phyloP scores from a whole-genome alignment of 306 rosid genomes.

The Adenanthera pavonina region DNA sequence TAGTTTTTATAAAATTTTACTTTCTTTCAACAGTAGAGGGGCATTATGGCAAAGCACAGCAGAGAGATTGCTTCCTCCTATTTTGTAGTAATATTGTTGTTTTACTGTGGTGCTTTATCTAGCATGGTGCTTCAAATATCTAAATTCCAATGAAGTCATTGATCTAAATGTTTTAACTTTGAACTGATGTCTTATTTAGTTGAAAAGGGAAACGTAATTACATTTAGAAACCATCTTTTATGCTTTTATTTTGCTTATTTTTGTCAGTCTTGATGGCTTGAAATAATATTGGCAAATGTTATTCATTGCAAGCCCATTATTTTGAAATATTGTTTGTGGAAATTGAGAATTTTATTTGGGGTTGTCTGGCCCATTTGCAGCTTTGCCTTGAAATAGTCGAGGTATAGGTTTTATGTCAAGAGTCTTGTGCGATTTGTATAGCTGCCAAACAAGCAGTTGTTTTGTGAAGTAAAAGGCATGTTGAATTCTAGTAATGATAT shows the following conservation, averaged over 20 bases:
- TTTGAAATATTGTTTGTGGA: constrained; percentile 21
- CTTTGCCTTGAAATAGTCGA: neutral
- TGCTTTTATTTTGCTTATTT: constrained; percentile 20
- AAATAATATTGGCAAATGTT: constrained; percentile 33
- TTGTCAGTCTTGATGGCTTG: constrained; percentile 34
- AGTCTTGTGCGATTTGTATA: neutral
- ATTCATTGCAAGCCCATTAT: constrained; percentile 10
- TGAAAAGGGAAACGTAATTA: constrained; percentile 28
- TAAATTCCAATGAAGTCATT: neutral
- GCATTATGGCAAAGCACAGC: too few relatives aligned
- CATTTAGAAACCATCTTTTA: constrained; percentile 15
- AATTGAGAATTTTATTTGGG: constrained; percentile 7
- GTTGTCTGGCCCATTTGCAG: constrained; percentile 1
- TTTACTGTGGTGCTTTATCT: constrained; percentile 18
- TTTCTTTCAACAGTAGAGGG: too few relatives aligned
- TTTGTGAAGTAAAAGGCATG: neutral
- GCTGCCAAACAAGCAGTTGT: neutral
- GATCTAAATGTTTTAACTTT: constrained; percentile 19
- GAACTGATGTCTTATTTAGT: constrained; percentile 20
- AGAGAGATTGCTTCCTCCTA: too few relatives aligned
- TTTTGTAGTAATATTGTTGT: constrained; percentile 26
- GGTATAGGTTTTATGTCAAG: neutral
- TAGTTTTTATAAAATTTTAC: too few relatives aligned
- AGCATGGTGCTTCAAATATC: constrained; percentile 20
- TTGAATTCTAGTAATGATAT: neutral